These are phyloP conservation scores for Dillenia suffruticosa DNA, from an alignment of 164 flowering plant genomes.

Conservation along the genomic window DNA sequence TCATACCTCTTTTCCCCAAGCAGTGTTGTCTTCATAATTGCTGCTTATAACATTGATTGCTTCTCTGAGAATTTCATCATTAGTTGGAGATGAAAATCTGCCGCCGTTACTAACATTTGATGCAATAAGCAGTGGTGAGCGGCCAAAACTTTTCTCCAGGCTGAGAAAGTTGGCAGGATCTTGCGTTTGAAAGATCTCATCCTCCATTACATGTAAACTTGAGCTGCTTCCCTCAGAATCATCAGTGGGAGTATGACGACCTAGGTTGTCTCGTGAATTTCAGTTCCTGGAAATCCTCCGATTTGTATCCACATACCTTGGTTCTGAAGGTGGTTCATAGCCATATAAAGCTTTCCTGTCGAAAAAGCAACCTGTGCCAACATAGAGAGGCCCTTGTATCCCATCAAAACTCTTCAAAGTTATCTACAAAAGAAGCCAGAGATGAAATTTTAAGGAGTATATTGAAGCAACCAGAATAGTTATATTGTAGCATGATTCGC, in stretches of 20 bases:
- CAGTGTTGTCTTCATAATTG: conserved; percentile 31
- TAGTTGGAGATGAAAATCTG: conserved; percentile 19
- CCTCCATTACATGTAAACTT: conserved; percentile 7
- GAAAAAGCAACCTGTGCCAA: conserved; percentile 37
- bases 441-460: no score
- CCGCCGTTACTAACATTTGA: conserved; percentile 30
- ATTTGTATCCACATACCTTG: conserved; percentile 9
- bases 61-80: conserved; percentile 32
- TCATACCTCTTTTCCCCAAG: conserved; percentile 42
- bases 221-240: conserved; percentile 16
- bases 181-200: conserved; percentile 8
- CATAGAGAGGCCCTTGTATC: conserved; percentile 36
- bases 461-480: no score
- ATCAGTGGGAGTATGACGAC: conserved; percentile 2
- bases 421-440: conserved; percentile 14
- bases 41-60: conserved; percentile 37
- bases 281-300: conserved; percentile 11
- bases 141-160: conserved; percentile 31
- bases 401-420: conserved; percentile 40
- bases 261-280: not conserved
- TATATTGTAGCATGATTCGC: no score
- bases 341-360: conserved; percentile 40
- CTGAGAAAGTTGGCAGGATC: conserved; percentile 10
- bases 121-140: conserved; percentile 24
- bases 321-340: conserved; percentile 21